Base-by-base conservation (phyloP, 768 basidiomycete genomes). In the Amanita polypyramis region DNA sequence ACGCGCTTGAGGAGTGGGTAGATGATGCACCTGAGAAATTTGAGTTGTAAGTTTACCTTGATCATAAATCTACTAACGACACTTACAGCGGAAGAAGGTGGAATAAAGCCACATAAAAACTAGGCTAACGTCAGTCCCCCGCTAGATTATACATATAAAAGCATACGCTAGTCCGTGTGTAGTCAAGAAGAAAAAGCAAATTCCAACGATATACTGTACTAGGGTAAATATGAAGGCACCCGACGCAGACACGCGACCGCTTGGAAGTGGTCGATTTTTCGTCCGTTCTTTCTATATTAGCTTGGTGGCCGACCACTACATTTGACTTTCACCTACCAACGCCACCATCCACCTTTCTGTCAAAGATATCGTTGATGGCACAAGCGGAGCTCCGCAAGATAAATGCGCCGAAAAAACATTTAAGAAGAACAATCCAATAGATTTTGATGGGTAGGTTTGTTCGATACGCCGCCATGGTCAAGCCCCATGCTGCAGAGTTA, bases 1-100 rank as follows among this genome's bases (percentile, higher is more conserved):
- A 71, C 59, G 6, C 77, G 67, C 54, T 80, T 80, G 45, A 79
- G 62, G 6, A 79, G 63, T 10, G 78, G 78, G 56, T 75, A 76
- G 43, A 74, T 58, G 6, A 65, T 63, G 51, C 69, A 68, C 32
- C 69, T 72, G 37, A 36, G 10, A n/a, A 32, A 20, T 32, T 15
- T 25, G 33, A 45, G 36, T 17, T 41, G 50, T 20, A 27, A 4
- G 64, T 68, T 27, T 52, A 36, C 5, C 25, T 29, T 14, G n/a
- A 42, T 29, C 40, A 45, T 34, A n/a, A n/a, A n/a, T n/a, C n/a
- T n/a, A n/a, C 21, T 25, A 20, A 37, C 17, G 15, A 36, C 5
- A 56, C 70, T 50, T 51, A 72, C 73, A 75, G 52, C 5, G 74
- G 74, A 32, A 74, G 53, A 17, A 74, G 56, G 47, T 75, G 74